These are phyloP conservation scores for Pilasporangium apinafurcum DNA, from an alignment of 352 stramenopile species.

Conservation along the genomic window DNA sequence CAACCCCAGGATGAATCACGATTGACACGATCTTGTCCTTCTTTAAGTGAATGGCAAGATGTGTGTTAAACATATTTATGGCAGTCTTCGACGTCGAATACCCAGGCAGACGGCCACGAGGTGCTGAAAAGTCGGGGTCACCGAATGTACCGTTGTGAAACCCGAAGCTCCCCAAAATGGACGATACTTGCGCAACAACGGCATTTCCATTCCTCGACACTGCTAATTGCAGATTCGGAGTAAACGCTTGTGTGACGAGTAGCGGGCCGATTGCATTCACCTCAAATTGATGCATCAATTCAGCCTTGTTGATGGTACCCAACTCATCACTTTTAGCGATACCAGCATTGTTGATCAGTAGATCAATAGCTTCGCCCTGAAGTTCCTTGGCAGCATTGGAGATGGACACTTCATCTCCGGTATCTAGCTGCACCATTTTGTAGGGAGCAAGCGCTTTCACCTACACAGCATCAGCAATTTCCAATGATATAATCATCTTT, in stretches of 20 bases:
- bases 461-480: too few species aligned
- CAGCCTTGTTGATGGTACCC: constrained; percentile 3
- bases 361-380: constrained; percentile 14
- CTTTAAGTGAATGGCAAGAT: constrained; percentile 14
- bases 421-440: constrained; percentile 18
- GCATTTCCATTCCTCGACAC: constrained; percentile 3
- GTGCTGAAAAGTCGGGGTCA: too few species aligned
- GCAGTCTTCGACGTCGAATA: constrained; percentile 38
- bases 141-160: constrained; percentile 18
- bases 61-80: constrained; percentile 28
- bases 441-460: constrained; percentile 6
- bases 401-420: constrained; percentile 13
- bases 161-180: constrained; percentile 10
- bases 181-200: constrained; percentile 18
- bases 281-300: constrained; percentile 22
- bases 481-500: too few species aligned
- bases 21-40: constrained; percentile 18
- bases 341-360: constrained; percentile 40
- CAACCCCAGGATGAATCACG: constrained; percentile 26
- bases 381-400: constrained; percentile 4
- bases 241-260: constrained; percentile 17
- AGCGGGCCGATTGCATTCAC: constrained; percentile 29
- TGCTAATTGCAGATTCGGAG: constrained; percentile 11
- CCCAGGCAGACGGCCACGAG: constrained; percentile 20
- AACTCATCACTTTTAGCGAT: constrained; percentile 4